A percentile compares a stretch with the other conserved stretches of the same genome.
phyloP scores from a whole-genome alignment of 2,329 filamentous ascomycete species.

The Aspergillus pseudoviridinutans region DNA sequence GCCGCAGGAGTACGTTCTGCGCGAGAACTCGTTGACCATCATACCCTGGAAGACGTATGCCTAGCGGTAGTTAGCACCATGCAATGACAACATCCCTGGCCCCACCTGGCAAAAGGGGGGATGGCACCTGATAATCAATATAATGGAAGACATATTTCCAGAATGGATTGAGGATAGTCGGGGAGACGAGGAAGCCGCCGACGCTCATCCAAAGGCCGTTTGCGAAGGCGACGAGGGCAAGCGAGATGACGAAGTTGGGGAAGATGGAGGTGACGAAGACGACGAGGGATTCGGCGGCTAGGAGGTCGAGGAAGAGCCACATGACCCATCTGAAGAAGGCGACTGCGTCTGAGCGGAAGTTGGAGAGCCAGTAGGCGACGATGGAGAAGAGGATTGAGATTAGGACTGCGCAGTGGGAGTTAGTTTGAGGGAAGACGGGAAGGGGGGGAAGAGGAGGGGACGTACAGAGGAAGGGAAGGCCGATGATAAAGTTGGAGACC shows the following conservation, averaged over 20 bases:
- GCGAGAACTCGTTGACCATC: slow-evolving; percentile 83
- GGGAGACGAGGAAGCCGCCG: slow-evolving; percentile 74
- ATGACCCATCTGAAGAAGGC: slow-evolving; percentile 76
- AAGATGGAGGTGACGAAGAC: slow-evolving; percentile 70
- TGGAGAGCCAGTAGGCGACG: slow-evolving; percentile 74
- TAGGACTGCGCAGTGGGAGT: slow-evolving; percentile 46
- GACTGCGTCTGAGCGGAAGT: slow-evolving; percentile 61
- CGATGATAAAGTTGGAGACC: slow-evolving; percentile 75
- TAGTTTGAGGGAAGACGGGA: background rate
- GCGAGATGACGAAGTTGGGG: slow-evolving; percentile 73
- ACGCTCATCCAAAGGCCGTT: slow-evolving; percentile 91
- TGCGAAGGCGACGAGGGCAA: slow-evolving; percentile 76
- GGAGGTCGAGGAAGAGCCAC: slow-evolving; percentile 80
- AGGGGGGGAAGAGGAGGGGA: background rate
- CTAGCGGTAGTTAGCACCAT: slow-evolving; percentile 17
- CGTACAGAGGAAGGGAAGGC: slow-evolving; percentile 70
- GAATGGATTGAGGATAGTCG: slow-evolving; percentile 70
- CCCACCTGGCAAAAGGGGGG: no score
- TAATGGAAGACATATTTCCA: slow-evolving; percentile 87
- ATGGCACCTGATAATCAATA: slow-evolving; percentile 69
- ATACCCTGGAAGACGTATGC: slow-evolving; percentile 83
- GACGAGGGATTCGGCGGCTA: slow-evolving; percentile 78
- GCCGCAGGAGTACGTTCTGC: slow-evolving; percentile 61
- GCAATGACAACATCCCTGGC: background rate
- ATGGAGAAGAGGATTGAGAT: slow-evolving; percentile 72